These are phyloP conservation scores for Lasiodiplodia gonubiensis DNA, from an alignment of 2,329 filamentous ascomycete genomes.

Conservation along the genomic window DNA sequence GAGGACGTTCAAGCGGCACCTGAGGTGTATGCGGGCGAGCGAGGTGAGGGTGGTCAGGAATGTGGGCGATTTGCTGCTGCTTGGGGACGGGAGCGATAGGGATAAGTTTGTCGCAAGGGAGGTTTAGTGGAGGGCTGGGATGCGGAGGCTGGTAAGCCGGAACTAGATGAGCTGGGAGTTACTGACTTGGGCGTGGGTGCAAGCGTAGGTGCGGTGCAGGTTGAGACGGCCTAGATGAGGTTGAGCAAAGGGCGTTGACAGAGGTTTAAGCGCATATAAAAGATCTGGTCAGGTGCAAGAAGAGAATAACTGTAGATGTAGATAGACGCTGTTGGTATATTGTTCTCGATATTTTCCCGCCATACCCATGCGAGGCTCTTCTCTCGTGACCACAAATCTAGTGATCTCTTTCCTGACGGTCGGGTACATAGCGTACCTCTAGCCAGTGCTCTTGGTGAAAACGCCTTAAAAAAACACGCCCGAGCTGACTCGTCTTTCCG, in stretches of 20 bases:
- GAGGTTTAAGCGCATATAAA: neutral
- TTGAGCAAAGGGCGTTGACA: neutral
- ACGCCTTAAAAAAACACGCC: neutral
- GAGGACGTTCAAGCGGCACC: conserved; percentile 59
- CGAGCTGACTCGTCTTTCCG: neutral
- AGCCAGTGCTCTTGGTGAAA: neutral
- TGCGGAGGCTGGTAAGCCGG: conserved; percentile 30
- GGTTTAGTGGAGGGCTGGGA: conserved; percentile 35
- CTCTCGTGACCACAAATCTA: too few species aligned
- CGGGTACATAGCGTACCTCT: neutral
- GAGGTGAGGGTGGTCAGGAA: conserved; percentile 86
- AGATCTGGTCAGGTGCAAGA: neutral
- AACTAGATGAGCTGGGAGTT: conserved; percentile 36
- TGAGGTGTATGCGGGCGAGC: conserved; percentile 80
- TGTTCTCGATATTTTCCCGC: neutral
- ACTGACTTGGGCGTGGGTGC: conserved; percentile 35
- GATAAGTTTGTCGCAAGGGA: conserved; percentile 63
- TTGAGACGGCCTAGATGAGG: conserved; percentile 3
- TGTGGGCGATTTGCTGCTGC: conserved; percentile 69
- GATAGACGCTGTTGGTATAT: neutral
- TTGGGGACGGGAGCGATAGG: conserved; percentile 69
- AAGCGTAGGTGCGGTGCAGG: conserved; percentile 25
- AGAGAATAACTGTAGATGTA: neutral
- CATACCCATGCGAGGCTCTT: neutral
- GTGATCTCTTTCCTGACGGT: neutral